Evolutionary conservation across 108 stramenopile genomes (phyloP).

Genomic region (Nitzschia palea): DNA sequence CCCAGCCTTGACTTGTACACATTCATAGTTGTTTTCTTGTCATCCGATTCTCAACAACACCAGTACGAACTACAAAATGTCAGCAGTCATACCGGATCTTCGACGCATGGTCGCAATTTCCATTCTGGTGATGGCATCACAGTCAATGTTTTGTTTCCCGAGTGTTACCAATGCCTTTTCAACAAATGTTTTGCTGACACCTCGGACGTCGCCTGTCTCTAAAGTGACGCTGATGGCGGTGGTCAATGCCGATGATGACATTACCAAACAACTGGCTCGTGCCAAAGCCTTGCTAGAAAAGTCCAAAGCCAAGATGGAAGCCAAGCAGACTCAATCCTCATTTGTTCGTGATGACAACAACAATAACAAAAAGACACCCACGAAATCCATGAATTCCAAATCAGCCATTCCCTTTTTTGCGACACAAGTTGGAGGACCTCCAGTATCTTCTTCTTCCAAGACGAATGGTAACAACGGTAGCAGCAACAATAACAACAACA

Average conservation of each 20-base stretch:
- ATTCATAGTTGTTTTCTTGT: no score
- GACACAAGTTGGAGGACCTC: neutral
- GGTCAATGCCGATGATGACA: conserved; percentile 30
- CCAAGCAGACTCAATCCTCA: conserved; percentile 10
- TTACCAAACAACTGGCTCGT: conserved; percentile 30
- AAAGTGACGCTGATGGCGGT: neutral
- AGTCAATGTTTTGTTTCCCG: no score
- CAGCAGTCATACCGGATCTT: no score
- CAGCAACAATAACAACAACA: conserved; percentile 6
- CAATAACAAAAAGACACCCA: neutral
- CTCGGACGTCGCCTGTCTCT: no score
- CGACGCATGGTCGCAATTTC: no score
- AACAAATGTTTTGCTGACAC: no score
- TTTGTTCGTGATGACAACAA: neutral
- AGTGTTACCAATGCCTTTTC: no score
- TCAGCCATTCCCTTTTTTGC: conserved; percentile 48
- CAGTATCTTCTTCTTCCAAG: no score
- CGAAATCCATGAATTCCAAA: neutral
- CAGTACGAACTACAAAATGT: no score
- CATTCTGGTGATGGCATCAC: no score
- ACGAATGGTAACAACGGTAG: neutral
- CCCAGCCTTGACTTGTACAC: no score
- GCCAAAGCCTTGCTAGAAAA: conserved; percentile 39
- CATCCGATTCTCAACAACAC: no score
- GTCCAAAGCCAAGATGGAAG: conserved; percentile 42